phyloP scores from a whole-genome alignment of 208 protist genomes.

The Leishmania martiniquensis region DNA sequence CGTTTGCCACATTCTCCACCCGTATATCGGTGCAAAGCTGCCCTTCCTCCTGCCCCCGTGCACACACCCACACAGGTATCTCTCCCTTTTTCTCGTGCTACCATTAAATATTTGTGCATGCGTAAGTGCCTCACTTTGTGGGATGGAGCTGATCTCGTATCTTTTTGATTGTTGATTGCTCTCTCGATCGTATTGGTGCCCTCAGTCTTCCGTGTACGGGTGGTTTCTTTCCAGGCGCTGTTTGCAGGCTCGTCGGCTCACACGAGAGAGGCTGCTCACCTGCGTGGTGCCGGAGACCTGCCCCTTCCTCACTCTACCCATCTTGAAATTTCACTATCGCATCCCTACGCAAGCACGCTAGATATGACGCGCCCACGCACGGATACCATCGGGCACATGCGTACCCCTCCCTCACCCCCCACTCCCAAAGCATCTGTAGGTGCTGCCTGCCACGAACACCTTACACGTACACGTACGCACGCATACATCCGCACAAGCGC shows the following conservation, averaged over 20 bases:
- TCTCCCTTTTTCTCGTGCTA: not conserved
- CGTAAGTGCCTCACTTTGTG: not conserved
- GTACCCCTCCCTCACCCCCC: not conserved
- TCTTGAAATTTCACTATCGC: not conserved
- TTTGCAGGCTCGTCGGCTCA: not conserved
- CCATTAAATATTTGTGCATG: not conserved
- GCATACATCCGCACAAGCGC: not conserved
- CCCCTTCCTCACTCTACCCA: not conserved
- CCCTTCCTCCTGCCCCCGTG: not conserved
- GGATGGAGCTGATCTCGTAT: not conserved
- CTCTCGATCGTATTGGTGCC: not conserved
- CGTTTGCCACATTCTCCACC: not conserved
- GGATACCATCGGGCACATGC: not conserved
- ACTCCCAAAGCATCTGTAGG: not conserved
- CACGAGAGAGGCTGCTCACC: not conserved
- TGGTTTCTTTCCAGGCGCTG: not conserved
- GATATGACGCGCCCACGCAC: not conserved
- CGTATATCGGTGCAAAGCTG: not conserved
- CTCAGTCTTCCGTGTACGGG: not conserved
- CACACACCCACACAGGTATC: not conserved
- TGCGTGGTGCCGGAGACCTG: not conserved
- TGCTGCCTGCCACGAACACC: not conserved
- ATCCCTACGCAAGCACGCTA: not conserved
- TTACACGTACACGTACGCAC: not conserved
- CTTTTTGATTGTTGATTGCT: not conserved